A percentile compares a stretch with the other conserved stretches of the same genome.
These are phyloP conservation scores for Carex myosuroides DNA, from an alignment of 176 grass and related monocot genomes.

Conservation along the genomic window DNA sequence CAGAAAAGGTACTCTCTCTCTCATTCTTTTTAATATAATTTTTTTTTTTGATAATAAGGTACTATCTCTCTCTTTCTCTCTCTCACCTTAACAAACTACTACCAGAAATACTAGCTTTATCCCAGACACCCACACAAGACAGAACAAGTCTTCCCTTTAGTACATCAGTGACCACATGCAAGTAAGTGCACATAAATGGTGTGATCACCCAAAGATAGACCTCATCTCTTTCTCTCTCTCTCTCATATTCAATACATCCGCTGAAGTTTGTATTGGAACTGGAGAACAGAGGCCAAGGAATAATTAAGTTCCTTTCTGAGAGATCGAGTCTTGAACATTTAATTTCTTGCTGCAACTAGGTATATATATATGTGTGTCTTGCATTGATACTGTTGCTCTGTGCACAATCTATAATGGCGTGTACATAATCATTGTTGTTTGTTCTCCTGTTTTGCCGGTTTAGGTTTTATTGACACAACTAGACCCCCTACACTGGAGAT, in stretches of 20 bases:
- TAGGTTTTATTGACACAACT: conserved; percentile 26
- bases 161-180: conserved; percentile 41
- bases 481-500: conserved; percentile 84
- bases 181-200: conserved; percentile 36
- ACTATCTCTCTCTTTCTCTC: background rate
- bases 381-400: conserved; percentile 4
- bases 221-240: conserved; percentile 21
- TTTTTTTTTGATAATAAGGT: background rate
- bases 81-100: conserved; percentile 22
- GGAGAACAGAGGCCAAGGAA: background rate
- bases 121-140: conserved; percentile 30
- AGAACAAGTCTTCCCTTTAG: conserved; percentile 61
- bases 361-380: conserved; percentile 3
- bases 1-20: conserved; percentile 31
- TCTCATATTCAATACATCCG: conserved; percentile 17
- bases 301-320: background rate
- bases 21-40: background rate
- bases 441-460: no score
- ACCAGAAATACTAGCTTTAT: conserved; percentile 38
- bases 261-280: conserved; percentile 3
- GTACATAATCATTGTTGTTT: conserved; percentile 36
- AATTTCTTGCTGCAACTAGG: conserved; percentile 11
- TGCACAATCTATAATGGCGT: background rate
- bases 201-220: conserved; percentile 47
- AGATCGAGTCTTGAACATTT: conserved; percentile 12